Percentiles rank a stretch among this genome's conserved stretches.
phyloP scores from a whole-genome alignment of 2,329 filamentous ascomycete species.

The Oidium heveae region DNA sequence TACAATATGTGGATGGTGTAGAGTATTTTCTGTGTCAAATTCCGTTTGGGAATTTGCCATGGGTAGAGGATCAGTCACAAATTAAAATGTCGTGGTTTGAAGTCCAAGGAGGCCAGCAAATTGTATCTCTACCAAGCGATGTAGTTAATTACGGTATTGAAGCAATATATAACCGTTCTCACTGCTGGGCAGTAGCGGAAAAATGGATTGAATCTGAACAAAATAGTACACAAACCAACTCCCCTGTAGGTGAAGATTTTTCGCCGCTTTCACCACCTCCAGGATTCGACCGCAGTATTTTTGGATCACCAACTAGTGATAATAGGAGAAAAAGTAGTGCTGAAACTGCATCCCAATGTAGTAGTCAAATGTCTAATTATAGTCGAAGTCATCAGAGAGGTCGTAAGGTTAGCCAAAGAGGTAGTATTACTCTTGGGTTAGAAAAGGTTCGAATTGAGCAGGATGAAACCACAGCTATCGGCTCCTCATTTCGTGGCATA shows the following conservation, averaged over 20 bases:
- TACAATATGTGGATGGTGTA: slow-evolving; percentile 42
- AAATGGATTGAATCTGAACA: slow-evolving; percentile 22
- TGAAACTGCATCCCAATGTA: background rate
- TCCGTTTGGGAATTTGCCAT: slow-evolving; percentile 46
- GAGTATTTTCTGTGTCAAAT: slow-evolving; percentile 67
- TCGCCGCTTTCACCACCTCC: slow-evolving; percentile 1
- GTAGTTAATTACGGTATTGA: slow-evolving; percentile 37
- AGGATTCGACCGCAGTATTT: slow-evolving; percentile 6
- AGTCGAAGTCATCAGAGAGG: background rate
- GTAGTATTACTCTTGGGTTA: slow-evolving; percentile 11
- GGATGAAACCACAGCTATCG: background rate
- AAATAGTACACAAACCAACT: background rate
- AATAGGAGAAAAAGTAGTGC: slow-evolving; percentile 4
- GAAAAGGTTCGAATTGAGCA: slow-evolving; percentile 10
- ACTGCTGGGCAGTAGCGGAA: slow-evolving; percentile 41
- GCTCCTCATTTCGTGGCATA: background rate
- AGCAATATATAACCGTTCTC: slow-evolving; percentile 39
- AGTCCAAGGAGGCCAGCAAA: slow-evolving; percentile 36
- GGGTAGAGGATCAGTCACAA: slow-evolving; percentile 34
- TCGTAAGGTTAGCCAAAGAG: slow-evolving; percentile 4
- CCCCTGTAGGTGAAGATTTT: background rate
- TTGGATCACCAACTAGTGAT: slow-evolving; percentile 4
- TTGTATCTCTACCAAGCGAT: slow-evolving; percentile 36
- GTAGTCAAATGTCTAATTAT: background rate
- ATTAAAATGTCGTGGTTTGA: slow-evolving; percentile 51